Evolutionary conservation across 163 green algal species (phyloP).

Genomic region (Volvox carteri): DNA sequence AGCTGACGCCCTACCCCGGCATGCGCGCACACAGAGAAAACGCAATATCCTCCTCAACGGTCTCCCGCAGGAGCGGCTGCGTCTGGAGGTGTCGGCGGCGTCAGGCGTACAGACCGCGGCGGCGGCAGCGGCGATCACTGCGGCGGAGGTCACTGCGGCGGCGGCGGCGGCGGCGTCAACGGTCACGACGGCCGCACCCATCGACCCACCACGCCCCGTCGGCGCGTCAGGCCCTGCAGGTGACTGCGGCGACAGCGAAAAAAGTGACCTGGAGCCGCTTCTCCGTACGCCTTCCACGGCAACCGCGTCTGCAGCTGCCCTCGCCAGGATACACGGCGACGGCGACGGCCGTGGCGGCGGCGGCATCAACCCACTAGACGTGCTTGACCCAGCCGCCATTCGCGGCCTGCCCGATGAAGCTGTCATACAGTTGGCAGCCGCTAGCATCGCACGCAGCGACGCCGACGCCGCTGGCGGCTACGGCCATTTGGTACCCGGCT

Average conservation of each 20-base stretch:
- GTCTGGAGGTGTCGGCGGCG: neutral
- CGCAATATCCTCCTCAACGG: neutral
- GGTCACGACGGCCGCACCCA: neutral
- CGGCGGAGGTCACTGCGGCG: neutral
- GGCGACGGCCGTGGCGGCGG: neutral
- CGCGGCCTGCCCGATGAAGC: conserved; percentile 12
- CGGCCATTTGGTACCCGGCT: conserved; percentile 34
- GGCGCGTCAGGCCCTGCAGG: too few species aligned
- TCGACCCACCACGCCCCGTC: too few species aligned
- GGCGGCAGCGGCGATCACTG: neutral
- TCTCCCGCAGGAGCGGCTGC: neutral
- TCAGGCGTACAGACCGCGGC: neutral
- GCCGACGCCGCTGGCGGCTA: neutral
- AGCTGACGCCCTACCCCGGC: too few species aligned
- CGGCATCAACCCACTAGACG: neutral
- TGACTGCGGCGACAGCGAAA: neutral
- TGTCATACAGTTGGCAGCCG: conserved; percentile 25
- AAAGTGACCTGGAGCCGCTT: neutral
- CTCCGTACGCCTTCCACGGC: neutral
- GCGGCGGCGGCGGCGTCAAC: neutral
- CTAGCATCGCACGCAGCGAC: conserved; percentile 18
- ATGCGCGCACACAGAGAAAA: too few species aligned
- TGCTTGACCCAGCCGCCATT: neutral
- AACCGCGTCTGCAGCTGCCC: neutral
- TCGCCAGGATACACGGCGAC: neutral